Conservation (phyloP, 768 basidiomycete genomes). For the Pleurotus djamor region DNA sequence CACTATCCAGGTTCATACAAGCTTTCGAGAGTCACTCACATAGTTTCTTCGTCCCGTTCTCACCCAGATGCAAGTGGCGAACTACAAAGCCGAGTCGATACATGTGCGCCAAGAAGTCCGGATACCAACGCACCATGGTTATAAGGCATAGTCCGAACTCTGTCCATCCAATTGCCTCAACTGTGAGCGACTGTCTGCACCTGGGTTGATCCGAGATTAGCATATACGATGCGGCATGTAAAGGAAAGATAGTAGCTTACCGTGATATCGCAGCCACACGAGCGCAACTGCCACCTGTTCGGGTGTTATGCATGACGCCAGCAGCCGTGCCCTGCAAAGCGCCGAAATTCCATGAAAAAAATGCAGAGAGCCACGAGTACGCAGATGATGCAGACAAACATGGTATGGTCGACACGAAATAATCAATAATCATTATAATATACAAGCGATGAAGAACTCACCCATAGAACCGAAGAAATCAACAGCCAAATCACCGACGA, state of each 20-base stretch:
- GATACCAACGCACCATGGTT: conserved; percentile 37
- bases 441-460: conserved; percentile 22
- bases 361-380: too few relatives aligned
- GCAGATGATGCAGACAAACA: too few relatives aligned
- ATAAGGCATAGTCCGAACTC: conserved; percentile 63
- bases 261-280: conserved; percentile 50
- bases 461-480: conserved; percentile 68
- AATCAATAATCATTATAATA: too few relatives aligned
- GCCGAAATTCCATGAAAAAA: not conserved
- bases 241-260: conserved; percentile 24
- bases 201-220: conserved; percentile 24
- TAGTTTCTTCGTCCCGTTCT: conserved; percentile 12
- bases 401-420: too few relatives aligned
- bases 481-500: conserved; percentile 76
- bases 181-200: conserved; percentile 71
- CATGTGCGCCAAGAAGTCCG: conserved; percentile 40
- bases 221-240: conserved; percentile 13
- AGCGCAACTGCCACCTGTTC: conserved; percentile 58
- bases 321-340: conserved; percentile 57
- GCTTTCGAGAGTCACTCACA: conserved; percentile 19
- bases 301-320: conserved; percentile 65
- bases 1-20: conserved; percentile 4
- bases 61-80: conserved; percentile 13
- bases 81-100: conserved; percentile 3
- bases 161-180: conserved; percentile 76